A percentile compares a stretch with the other conserved stretches of the same genome.
Conservation (phyloP, 371 early-diverging fungal genomes). For the Cokeromyces recurvatus region DNA sequence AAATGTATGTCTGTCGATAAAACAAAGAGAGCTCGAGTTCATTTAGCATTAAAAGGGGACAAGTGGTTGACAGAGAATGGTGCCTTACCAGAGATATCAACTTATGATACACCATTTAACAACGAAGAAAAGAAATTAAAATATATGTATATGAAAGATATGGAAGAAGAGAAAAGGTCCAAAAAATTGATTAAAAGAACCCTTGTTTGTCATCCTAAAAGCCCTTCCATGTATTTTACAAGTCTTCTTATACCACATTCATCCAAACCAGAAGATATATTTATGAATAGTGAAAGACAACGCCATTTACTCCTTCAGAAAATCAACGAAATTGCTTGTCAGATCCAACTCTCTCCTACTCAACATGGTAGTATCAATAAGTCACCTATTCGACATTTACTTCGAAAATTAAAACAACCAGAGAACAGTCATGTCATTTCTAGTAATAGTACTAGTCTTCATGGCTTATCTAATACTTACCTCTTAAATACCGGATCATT, state of each 20-base stretch:
- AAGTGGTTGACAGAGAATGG: conserved; percentile 45
- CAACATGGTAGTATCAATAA: conserved; percentile 17
- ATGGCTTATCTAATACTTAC: not conserved
- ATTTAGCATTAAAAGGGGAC: conserved; percentile 45
- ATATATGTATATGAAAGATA: conserved; percentile 29
- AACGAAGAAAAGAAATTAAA: conserved; percentile 28
- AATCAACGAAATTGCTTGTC: conserved; percentile 24
- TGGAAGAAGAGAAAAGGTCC: conserved; percentile 26
- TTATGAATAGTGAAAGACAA: conserved; percentile 22
- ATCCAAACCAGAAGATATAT: conserved; percentile 29
- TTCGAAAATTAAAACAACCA: conserved; percentile 31
- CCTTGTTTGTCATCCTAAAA: conserved; percentile 40
- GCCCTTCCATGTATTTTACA: conserved; percentile 40
- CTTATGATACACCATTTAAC: conserved; percentile 4
- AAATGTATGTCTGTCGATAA: conserved; percentile 50
- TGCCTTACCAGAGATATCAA: conserved; percentile 22
- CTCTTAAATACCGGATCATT: not conserved
- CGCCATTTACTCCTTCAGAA: conserved; percentile 33
- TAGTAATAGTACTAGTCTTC: not conserved
- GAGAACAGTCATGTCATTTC: not conserved
- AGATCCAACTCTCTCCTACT: conserved; percentile 24
- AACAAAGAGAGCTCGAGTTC: conserved; percentile 39
- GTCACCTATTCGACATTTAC: conserved; percentile 28
- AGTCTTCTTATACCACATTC: conserved; percentile 22
- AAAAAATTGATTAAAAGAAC: conserved; percentile 24